Percentiles rank a stretch among this genome's conserved stretches.
Conservation (phyloP, 2,329 filamentous ascomycete species). For the Curvularia sp. region DNA sequence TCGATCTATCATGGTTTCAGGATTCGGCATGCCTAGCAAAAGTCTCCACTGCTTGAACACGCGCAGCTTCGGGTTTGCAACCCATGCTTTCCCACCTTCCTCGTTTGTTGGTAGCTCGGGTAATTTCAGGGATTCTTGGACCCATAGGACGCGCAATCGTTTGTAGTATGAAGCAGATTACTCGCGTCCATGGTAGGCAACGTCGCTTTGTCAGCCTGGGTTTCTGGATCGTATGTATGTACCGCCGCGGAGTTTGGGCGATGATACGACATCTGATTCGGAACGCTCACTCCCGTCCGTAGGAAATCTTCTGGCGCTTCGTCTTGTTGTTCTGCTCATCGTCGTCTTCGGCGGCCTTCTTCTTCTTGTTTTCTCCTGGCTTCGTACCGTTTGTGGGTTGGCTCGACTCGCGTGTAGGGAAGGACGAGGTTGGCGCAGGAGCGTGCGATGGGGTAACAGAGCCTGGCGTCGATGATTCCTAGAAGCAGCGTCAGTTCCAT, state of each 20-base stretch:
- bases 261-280: conserved; percentile 4
- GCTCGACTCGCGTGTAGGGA: conserved; percentile 55
- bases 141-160: conserved; percentile 39
- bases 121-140: conserved; percentile 22
- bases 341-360: conserved; percentile 53
- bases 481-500: conserved; percentile 22
- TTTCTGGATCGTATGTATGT: conserved; percentile 9
- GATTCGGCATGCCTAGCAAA: conserved; percentile 7
- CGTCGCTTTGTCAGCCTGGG: conserved; percentile 12
- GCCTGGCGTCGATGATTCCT: conserved; percentile 51
- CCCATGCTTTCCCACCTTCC: conserved; percentile 28
- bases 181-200: conserved; percentile 3
- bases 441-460: conserved; percentile 54
- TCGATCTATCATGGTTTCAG: conserved; percentile 20
- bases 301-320: conserved; percentile 60
- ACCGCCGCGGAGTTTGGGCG: conserved; percentile 1
- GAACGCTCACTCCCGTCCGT: conserved; percentile 53
- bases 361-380: conserved; percentile 53
- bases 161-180: conserved; percentile 13
- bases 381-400: conserved; percentile 52
- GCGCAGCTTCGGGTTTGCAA: conserved; percentile 12
- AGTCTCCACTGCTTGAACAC: conserved; percentile 10
- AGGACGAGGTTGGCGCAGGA: conserved; percentile 57
- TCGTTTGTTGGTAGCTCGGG: conserved; percentile 23
- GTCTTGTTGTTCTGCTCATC: conserved; percentile 56